Evolutionary conservation across 2,329 filamentous ascomycete genomes (phyloP).

Genomic region (Verticillium longisporum): DNA sequence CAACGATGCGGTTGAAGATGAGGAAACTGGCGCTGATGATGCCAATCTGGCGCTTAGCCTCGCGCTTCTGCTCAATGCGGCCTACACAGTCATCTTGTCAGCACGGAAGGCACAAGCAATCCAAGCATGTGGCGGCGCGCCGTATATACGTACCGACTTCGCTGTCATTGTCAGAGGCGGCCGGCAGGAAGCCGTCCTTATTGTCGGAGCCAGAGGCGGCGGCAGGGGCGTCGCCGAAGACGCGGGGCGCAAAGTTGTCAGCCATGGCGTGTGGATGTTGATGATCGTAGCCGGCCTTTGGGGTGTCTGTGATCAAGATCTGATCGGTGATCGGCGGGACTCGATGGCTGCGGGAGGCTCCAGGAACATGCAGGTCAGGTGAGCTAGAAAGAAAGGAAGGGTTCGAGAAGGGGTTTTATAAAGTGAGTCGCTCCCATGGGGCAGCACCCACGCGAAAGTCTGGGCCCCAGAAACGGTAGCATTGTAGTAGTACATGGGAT

Average conservation of each 20-base stretch:
- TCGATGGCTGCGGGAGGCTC: neutral
- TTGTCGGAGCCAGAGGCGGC: neutral
- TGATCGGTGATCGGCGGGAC: neutral
- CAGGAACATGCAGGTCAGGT: neutral
- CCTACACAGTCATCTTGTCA: slow-evolving; percentile 10
- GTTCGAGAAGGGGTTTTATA: neutral
- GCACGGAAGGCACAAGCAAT: neutral
- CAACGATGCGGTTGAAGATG: slow-evolving; percentile 60
- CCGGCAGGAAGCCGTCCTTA: slow-evolving; percentile 3
- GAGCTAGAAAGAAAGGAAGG: neutral
- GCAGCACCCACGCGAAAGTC: neutral
- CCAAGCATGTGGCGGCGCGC: neutral
- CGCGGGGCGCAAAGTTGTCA: neutral
- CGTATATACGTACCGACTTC: slow-evolving; percentile 9
- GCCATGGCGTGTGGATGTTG: neutral
- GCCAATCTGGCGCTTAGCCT: slow-evolving; percentile 49
- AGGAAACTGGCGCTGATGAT: slow-evolving; percentile 48
- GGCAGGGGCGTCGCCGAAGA: neutral
- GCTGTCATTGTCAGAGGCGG: slow-evolving; percentile 7
- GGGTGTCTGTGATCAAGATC: neutral
- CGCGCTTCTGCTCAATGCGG: slow-evolving; percentile 29
- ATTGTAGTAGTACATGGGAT: neutral
- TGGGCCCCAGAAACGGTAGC: neutral
- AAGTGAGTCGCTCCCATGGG: neutral
- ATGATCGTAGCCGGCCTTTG: neutral